These are phyloP conservation scores for Toxicodendron radicans DNA, from an alignment of 345 rosid genomes.

Conservation along the genomic window DNA sequence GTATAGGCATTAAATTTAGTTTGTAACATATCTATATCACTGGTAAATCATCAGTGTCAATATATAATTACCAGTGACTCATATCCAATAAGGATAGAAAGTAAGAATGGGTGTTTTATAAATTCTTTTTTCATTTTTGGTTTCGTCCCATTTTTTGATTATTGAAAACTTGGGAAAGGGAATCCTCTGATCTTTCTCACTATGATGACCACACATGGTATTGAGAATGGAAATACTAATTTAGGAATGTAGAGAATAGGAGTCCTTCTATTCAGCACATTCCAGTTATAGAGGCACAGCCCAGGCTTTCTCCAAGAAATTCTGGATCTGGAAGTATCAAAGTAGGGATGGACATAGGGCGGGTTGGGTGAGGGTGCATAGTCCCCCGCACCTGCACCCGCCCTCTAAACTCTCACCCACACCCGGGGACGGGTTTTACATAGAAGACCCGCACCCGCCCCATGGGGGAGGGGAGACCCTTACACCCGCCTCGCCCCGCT, in stretches of 20 bases:
- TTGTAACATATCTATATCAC: background rate
- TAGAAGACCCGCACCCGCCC: too few species aligned
- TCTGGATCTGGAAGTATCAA: background rate
- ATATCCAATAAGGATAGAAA: background rate
- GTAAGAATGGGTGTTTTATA: background rate
- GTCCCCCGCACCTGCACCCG: too few species aligned
- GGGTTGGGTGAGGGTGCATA: too few species aligned
- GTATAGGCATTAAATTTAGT: background rate
- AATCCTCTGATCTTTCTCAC: background rate
- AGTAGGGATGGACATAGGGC: too few species aligned
- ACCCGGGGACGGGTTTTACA: too few species aligned
- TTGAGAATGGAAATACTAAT: background rate
- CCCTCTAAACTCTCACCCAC: too few species aligned
- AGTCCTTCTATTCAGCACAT: background rate
- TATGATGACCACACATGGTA: background rate
- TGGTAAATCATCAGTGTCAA: background rate
- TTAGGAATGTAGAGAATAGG: background rate
- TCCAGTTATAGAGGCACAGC: background rate
- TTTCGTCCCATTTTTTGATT: background rate
- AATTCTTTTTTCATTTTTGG: background rate
- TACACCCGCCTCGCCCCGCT: too few species aligned
- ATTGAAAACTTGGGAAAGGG: constrained; percentile 2
- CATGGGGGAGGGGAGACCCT: too few species aligned
- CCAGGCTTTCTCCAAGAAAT: background rate
- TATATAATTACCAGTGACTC: background rate